Base-by-base conservation (phyloP, 768 basidiomycete genomes). In the Boletus sp. region DNA sequence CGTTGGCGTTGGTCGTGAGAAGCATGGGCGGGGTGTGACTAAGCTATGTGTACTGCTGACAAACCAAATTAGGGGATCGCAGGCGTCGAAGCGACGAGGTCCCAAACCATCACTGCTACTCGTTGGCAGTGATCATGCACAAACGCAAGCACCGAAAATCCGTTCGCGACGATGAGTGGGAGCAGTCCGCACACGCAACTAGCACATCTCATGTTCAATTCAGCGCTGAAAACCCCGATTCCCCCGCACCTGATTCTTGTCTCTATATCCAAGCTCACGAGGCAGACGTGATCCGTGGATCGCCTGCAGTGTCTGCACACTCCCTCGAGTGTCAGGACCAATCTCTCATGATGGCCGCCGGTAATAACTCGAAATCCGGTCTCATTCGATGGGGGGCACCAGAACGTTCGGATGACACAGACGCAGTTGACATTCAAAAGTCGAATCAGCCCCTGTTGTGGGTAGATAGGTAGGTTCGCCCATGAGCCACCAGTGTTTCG, bases 401-500 rank as follows among this genome's bases (percentile, higher is more conserved):
- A 46, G 55, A 63, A 17, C n/a, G 23, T 51, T 19, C 58, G 23
- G 37, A 46, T 47, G 53, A 55, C 38, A 47, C 21, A 27, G 60
- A 55, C 17, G 32, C 29, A 13, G 46, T 19, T 7, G 50, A 23
- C 39, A 32, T 50, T 33, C 45, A 53, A 38, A 37, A 33, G 46
- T 14, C 27, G 46, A 40, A 46, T 10, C 47, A 38, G 14, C 49
- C 42, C 29, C 27, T 65, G 21, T 62, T 89, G 4, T 93, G 87
- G 89, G 81, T 90, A 51, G 91, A 95, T 76, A 85, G 91, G 91
- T 93, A 83, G 67, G 87, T 80, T 58, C 68, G 60, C 71, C 55
- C 57, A 54, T 60, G 50, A 60, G 51, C 21, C 57, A 25, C 50
- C 47, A 50, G 45, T 32, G 21, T 56, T 41, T 54, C 47, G 32